A percentile compares a stretch with the other conserved stretches of the same genome.
Evolutionary conservation across 441 rosid species (phyloP).

Genomic region (Erodium trifolium): DNA sequence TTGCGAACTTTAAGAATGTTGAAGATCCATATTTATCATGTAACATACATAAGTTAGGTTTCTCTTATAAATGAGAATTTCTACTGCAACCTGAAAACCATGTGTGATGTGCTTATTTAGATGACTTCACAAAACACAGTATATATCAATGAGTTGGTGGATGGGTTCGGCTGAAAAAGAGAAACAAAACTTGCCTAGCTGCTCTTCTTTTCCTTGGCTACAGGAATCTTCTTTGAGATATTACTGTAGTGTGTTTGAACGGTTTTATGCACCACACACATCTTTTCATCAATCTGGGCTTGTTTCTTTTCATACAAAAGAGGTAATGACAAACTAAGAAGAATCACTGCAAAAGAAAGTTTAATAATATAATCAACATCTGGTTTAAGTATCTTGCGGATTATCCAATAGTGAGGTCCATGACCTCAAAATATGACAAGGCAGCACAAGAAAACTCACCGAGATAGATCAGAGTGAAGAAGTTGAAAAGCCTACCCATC

Average conservation of each 20-base stretch:
- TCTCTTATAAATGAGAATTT: too few relatives aligned
- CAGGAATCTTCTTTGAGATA: slow-evolving; percentile 46
- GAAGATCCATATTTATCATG: too few relatives aligned
- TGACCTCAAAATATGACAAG: not conserved
- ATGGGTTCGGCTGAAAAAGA: not conserved
- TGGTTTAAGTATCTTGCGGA: not conserved
- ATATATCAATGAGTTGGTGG: not conserved
- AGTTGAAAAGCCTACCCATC: slow-evolving; percentile 54
- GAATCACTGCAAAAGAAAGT: slow-evolving; percentile 39
- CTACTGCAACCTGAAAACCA: too few relatives aligned
- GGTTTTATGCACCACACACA: slow-evolving; percentile 32
- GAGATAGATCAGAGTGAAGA: slow-evolving; percentile 59
- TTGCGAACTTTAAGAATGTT: too few relatives aligned
- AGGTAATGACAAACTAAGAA: slow-evolving; percentile 57
- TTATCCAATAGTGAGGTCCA: not conserved
- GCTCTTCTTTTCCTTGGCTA: slow-evolving; percentile 59
- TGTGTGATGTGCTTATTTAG: too few relatives aligned
- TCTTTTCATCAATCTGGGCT: slow-evolving; percentile 54
- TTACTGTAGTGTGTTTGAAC: slow-evolving; percentile 42
- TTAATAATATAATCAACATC: not conserved
- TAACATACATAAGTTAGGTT: too few relatives aligned
- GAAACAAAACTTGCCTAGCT: slow-evolving; percentile 43
- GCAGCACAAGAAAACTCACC: slow-evolving; percentile 38
- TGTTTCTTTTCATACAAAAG: slow-evolving; percentile 60
- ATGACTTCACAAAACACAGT: not conserved